Percentiles rank a stretch among this genome's conserved stretches.
phyloP scores from a whole-genome alignment of 2,329 filamentous ascomycete species.

The Kalaharituber pfeilii region DNA sequence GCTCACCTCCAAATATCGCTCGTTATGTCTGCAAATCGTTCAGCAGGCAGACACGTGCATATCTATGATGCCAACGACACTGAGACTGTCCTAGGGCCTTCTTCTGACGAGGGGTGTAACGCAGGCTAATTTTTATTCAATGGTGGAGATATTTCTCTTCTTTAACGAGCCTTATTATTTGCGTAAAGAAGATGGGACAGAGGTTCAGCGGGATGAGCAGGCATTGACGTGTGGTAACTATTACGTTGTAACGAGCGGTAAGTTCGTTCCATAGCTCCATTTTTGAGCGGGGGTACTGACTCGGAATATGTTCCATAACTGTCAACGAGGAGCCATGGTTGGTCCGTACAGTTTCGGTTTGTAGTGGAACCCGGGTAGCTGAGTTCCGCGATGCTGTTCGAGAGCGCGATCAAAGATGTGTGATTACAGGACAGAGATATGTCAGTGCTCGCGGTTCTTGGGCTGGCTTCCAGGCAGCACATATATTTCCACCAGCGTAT shows the following conservation, averaged over 20 bases:
- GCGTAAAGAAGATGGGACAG: constrained; percentile 1
- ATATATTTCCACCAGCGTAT: constrained; percentile 22
- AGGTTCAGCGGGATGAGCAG: neutral
- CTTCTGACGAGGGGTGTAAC: neutral
- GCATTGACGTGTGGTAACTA: neutral
- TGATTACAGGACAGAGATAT: constrained; percentile 4
- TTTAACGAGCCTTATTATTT: neutral
- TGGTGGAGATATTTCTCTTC: neutral
- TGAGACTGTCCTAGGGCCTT: too few relatives aligned
- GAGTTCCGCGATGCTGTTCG: constrained; percentile 14
- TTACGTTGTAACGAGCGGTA: constrained; percentile 2
- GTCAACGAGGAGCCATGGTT: constrained; percentile 9
- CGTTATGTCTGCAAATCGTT: too few relatives aligned
- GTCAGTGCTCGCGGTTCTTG: constrained; percentile 13
- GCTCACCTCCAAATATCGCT: too few relatives aligned
- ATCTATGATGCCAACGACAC: too few relatives aligned
- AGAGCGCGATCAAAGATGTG: constrained; percentile 13
- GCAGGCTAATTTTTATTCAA: neutral
- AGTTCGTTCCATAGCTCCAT: too few relatives aligned
- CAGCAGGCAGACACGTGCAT: too few relatives aligned
- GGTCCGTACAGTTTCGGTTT: constrained; percentile 9
- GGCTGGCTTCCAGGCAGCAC: constrained; percentile 19
- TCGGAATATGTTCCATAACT: neutral
- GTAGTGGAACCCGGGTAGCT: constrained; percentile 5
- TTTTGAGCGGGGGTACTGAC: too few relatives aligned